Evolutionary conservation across 306 rosid species (phyloP).

Genomic region (Luffa acutangula): DNA sequence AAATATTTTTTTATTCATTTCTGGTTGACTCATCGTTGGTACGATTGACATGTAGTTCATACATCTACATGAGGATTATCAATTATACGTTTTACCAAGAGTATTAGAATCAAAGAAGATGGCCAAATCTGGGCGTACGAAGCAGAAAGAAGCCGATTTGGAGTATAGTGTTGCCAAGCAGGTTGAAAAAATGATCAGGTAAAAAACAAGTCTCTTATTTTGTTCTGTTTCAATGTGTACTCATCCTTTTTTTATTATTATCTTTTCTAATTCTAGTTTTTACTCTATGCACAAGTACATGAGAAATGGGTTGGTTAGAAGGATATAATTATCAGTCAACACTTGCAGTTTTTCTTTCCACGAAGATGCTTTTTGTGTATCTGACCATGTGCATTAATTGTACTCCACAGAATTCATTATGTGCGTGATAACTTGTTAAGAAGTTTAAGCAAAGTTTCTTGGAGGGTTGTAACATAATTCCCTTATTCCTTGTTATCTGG

Average conservation of each 20-base stretch:
- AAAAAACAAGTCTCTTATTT: slow-evolving; percentile 15
- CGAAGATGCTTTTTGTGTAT: neutral
- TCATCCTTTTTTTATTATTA: neutral
- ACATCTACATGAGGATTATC: slow-evolving; percentile 92
- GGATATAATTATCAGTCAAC: neutral
- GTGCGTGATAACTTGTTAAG: neutral
- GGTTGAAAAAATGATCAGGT: slow-evolving; percentile 99
- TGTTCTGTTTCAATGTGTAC: neutral
- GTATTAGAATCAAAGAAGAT: slow-evolving; percentile 94
- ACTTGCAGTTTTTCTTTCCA: neutral
- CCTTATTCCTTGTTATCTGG: neutral
- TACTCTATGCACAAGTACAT: neutral
- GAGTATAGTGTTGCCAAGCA: slow-evolving; percentile 97
- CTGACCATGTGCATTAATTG: neutral
- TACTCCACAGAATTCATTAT: neutral
- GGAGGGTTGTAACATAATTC: no score
- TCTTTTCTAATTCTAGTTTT: neutral
- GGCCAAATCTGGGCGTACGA: slow-evolving; percentile 97
- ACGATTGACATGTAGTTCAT: slow-evolving; percentile 43
- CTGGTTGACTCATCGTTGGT: neutral
- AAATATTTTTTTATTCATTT: slow-evolving; percentile 14
- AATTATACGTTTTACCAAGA: slow-evolving; percentile 75
- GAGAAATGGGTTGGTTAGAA: neutral
- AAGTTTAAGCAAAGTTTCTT: no score
- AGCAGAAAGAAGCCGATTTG: slow-evolving; percentile 95